Conservation (phyloP, 257 asterid genomes). For the Rauvolfia tetraphylla region DNA sequence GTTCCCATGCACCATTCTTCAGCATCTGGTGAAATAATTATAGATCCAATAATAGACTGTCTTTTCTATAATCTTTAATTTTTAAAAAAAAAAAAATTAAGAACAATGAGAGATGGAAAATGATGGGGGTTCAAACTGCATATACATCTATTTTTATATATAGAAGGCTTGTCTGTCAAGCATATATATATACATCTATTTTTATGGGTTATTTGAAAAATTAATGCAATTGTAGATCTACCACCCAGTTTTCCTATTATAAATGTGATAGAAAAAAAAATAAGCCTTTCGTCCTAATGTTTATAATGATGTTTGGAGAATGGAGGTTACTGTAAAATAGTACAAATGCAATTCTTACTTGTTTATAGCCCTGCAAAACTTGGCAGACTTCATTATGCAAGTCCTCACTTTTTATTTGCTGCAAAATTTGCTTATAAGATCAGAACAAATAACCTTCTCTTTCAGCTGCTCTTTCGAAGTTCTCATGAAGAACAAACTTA, state of each 20-base stretch:
- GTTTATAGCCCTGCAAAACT: slow-evolving; percentile 89
- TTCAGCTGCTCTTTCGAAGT: background rate
- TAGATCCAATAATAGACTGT: slow-evolving; percentile 1
- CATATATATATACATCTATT: too few species aligned
- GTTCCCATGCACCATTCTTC: slow-evolving; percentile 83
- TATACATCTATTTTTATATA: background rate
- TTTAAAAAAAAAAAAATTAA: background rate
- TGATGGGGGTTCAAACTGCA: background rate
- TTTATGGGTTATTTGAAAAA: background rate
- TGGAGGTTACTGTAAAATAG: background rate
- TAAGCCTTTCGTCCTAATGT: background rate
- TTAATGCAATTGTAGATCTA: background rate
- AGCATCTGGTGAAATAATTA: slow-evolving; percentile 61
- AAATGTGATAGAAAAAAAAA: background rate
- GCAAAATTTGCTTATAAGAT: slow-evolving; percentile 19
- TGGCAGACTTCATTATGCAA: slow-evolving; percentile 81
- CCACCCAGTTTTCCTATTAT: background rate
- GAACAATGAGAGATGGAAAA: background rate
- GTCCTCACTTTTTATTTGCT: slow-evolving; percentile 94
- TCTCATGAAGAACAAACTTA: slow-evolving; percentile 29
- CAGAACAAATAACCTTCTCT: slow-evolving; percentile 5
- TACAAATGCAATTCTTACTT: slow-evolving; percentile 44
- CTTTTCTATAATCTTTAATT: too few species aligned
- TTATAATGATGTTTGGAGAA: background rate
- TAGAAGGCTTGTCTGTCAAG: background rate